phyloP scores from a whole-genome alignment of 768 basidiomycete genomes.

The Cystobasidium tubakii region DNA sequence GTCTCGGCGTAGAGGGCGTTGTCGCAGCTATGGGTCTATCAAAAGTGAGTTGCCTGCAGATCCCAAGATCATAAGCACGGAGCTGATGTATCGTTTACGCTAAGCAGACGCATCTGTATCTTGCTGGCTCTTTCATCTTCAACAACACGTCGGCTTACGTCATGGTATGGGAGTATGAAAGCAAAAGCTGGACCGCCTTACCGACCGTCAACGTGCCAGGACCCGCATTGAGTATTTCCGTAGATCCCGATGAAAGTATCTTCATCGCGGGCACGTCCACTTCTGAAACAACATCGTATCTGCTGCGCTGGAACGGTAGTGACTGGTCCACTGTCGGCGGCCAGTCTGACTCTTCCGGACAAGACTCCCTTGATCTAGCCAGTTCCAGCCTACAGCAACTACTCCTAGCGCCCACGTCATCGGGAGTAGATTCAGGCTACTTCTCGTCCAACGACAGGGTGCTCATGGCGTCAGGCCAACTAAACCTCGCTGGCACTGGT shows the following conservation, averaged over 20 bases:
- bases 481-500: slow-evolving; percentile 66
- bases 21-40: slow-evolving; percentile 71
- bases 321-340: slow-evolving; percentile 60
- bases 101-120: slow-evolving; percentile 57
- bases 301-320: slow-evolving; percentile 76
- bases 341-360: slow-evolving; percentile 52
- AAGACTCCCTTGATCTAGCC: background rate
- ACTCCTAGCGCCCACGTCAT: slow-evolving; percentile 79
- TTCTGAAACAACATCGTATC: slow-evolving; percentile 64
- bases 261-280: slow-evolving; percentile 76
- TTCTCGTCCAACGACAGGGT: slow-evolving; percentile 75
- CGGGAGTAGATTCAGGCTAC: slow-evolving; percentile 61
- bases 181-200: slow-evolving; percentile 67
- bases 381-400: slow-evolving; percentile 69
- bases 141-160: slow-evolving; percentile 65
- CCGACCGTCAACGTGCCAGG: slow-evolving; percentile 65
- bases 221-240: slow-evolving; percentile 79
- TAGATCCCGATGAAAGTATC: slow-evolving; percentile 72
- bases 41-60: slow-evolving; percentile 58
- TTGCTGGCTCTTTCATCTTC: slow-evolving; percentile 70
- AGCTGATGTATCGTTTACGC: too few relatives aligned
- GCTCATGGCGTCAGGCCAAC: slow-evolving; percentile 75
- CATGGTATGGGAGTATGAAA: slow-evolving; percentile 65
- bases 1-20: slow-evolving; percentile 73
- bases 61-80: too few relatives aligned